Conservation (phyloP, 176 grass and related monocot species). For the Triticum urartu region DNA sequence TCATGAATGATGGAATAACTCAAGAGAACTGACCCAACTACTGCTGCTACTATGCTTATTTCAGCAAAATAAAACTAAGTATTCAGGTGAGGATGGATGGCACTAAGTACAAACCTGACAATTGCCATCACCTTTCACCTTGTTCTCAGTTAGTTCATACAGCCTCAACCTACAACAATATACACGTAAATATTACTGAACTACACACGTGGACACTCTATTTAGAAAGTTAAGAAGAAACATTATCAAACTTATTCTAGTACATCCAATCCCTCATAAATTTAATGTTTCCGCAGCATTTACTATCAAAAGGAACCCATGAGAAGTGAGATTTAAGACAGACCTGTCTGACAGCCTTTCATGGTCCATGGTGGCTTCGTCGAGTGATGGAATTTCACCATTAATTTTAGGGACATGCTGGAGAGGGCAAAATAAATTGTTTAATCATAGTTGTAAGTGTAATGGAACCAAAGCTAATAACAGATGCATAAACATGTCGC, state of each 20-base stretch:
- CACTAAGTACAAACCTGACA: conserved; percentile 79
- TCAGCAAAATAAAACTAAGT: background rate
- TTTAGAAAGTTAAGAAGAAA: background rate
- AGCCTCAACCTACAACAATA: conserved; percentile 64
- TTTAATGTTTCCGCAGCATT: background rate
- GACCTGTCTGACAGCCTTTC: conserved; percentile 91
- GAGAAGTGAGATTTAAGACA: conserved; percentile 8
- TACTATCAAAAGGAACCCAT: background rate
- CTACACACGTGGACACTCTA: background rate
- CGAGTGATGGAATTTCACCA: conserved; percentile 88
- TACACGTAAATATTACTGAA: conserved; percentile 20
- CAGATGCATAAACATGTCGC: background rate
- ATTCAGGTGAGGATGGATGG: background rate
- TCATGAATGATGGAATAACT: background rate
- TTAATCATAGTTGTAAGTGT: conserved; percentile 33
- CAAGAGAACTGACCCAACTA: background rate
- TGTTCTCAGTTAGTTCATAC: conserved; percentile 83
- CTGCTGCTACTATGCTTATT: background rate
- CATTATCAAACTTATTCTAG: background rate
- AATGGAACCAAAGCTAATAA: conserved; percentile 19
- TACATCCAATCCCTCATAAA: background rate
- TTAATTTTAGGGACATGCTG: conserved; percentile 99
- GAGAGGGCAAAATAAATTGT: conserved; percentile 31
- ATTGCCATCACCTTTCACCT: conserved; percentile 96
- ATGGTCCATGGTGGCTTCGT: conserved; percentile 95